These are phyloP conservation scores for Phytophthora foliorum DNA, from an alignment of 352 stramenopile species.

Conservation along the genomic window DNA sequence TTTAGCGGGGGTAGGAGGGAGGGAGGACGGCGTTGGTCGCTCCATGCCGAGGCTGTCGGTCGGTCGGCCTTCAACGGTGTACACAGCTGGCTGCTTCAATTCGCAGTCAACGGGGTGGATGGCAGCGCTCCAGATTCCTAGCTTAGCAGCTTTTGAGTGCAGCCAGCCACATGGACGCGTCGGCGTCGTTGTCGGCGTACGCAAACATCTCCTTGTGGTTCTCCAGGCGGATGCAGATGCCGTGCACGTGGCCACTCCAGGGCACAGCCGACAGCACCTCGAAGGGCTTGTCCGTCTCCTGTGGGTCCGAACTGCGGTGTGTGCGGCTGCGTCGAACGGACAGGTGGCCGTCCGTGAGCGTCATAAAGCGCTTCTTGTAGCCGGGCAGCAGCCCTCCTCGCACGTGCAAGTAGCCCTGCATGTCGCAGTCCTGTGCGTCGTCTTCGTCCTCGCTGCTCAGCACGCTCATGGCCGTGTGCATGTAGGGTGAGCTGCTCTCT, in stretches of 20 bases:
- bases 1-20: slow-evolving; percentile 35
- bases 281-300: slow-evolving; percentile 45
- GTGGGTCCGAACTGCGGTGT: slow-evolving; percentile 36
- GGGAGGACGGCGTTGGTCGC: neutral
- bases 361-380: slow-evolving; percentile 72
- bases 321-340: slow-evolving; percentile 40
- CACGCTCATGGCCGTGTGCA: slow-evolving; percentile 52
- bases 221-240: slow-evolving; percentile 60
- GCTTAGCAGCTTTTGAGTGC: slow-evolving; percentile 58
- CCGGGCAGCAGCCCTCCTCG: slow-evolving; percentile 45
- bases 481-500: slow-evolving; percentile 27
- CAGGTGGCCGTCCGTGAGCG: slow-evolving; percentile 55
- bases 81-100: slow-evolving; percentile 30
- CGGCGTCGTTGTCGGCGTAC: slow-evolving; percentile 49
- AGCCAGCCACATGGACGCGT: slow-evolving; percentile 62
- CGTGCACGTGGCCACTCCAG: slow-evolving; percentile 52
- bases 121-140: neutral
- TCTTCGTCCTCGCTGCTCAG: slow-evolving; percentile 57
- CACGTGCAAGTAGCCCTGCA: slow-evolving; percentile 60
- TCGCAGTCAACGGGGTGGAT: slow-evolving; percentile 22
- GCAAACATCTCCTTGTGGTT: slow-evolving; percentile 68
- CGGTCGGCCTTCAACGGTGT: slow-evolving; percentile 13
- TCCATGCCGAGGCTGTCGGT: slow-evolving; percentile 23
- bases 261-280: slow-evolving; percentile 58
- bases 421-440: slow-evolving; percentile 38